Evolutionary conservation across 2,329 filamentous ascomycete genomes (phyloP), one percentile per base, ranked within the genome.

Genomic region (Aureobasidium zeae): DNA sequence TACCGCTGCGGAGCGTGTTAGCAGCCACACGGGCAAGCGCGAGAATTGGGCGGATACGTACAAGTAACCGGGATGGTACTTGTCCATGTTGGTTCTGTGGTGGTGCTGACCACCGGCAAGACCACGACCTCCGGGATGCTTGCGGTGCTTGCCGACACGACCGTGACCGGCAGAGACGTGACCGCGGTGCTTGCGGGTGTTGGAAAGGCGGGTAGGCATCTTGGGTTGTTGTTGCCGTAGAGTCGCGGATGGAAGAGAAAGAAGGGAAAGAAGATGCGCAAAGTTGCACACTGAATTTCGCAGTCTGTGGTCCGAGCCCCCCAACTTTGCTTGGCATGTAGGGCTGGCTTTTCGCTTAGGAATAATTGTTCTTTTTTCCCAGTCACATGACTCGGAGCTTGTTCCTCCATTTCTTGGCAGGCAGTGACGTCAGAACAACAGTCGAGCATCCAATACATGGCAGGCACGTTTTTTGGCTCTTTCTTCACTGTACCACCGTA

Each of bases 41-140:
- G 5, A 22, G n/a, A 89, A 85, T 76, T 94, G 94, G 73, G 86
- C 86, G 5, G 7, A 38, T 16, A 39, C 36, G 24, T 39, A 39
- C 73, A 95, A 96, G 85, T 96, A 96, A 86, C 91, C 91, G 53
- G 89, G 87, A 67, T 94, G 86, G 81, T 89, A 87, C 73, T 89
- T 88, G 70, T 86, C 82, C 63, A 87, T 74, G 75, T 93, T 94
- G 65, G 86, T 94, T 58, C 86, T 73, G 81, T 93, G 86, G 76
- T 98, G 91, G 77, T 98, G 91, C 76, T 95, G 86, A 79, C 88
- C 89, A 93, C 91, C 89, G 69, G 91, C 91, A 73, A 85, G 85
- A 81, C 79, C 78, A 66, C 78, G 77, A 76, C 76, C 79, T 78
- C 79, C 78, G 63, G 79, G 79, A 63, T 80, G 76, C 67, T 98